phyloP scores from a whole-genome alignment of 140 eudicot genomes.

The Stevia rebaudiana region DNA sequence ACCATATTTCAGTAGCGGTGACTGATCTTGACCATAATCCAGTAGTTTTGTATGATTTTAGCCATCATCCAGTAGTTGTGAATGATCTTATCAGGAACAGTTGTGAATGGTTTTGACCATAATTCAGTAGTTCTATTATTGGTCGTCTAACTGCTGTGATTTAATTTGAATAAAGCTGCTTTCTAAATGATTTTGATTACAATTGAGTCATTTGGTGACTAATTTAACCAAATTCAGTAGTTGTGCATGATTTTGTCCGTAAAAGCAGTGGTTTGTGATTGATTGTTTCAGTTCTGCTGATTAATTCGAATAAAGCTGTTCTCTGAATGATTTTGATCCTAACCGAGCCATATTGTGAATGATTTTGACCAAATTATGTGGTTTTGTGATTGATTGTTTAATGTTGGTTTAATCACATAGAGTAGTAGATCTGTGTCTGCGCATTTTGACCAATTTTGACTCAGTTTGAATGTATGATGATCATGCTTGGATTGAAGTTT shows the following conservation, averaged over 20 bases:
- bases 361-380: too few relatives aligned
- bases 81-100: background rate
- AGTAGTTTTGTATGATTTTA: background rate
- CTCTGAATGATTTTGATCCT: background rate
- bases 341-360: background rate
- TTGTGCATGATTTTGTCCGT: background rate
- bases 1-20: background rate
- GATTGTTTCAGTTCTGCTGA: slow-evolving; percentile 6
- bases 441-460: background rate
- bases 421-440: slow-evolving; percentile 15
- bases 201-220: background rate
- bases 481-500: background rate
- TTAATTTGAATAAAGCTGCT: too few relatives aligned
- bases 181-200: too few relatives aligned
- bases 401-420: slow-evolving; percentile 7
- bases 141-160: too few relatives aligned
- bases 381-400: background rate
- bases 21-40: background rate
- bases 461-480: background rate
- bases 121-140: background rate
- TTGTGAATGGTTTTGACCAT: background rate
- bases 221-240: background rate
- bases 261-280: background rate
- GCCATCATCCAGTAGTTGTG: background rate
- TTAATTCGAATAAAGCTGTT: too few relatives aligned